Conservation (phyloP, 768 basidiomycete species). For the Trichaptum fuscoviolaceum region DNA sequence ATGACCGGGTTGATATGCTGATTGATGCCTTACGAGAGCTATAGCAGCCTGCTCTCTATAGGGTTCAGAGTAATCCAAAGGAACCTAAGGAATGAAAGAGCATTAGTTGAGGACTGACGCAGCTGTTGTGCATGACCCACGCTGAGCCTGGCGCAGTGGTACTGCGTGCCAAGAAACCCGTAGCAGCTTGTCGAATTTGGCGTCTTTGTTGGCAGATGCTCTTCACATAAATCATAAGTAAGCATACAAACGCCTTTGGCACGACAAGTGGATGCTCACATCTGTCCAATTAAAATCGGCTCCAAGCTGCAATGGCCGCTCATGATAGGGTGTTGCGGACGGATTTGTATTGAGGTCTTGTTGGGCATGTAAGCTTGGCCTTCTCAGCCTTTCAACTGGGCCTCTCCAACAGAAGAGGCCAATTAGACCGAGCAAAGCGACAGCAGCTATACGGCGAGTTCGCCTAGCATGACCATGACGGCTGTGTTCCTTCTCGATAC, state of each 20-base stretch:
- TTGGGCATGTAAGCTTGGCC: not conserved
- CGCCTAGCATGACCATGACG: not conserved
- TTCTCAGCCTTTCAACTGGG: not conserved
- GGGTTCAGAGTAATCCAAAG: slow-evolving; percentile 16
- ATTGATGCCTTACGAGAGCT: slow-evolving; percentile 15
- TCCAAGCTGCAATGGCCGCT: not conserved
- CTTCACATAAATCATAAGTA: not conserved
- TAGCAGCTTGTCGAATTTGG: not conserved
- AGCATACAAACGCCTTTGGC: too few species aligned
- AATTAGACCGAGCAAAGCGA: not conserved
- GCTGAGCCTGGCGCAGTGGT: not conserved
- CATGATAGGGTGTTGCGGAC: not conserved
- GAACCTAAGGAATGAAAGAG: slow-evolving; percentile 9
- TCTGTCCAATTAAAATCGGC: not conserved
- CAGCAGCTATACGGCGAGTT: not conserved
- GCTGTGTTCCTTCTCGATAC: too few species aligned
- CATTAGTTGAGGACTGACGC: not conserved
- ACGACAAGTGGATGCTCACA: not conserved
- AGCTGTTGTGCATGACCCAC: not conserved
- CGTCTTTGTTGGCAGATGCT: not conserved
- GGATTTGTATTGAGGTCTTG: not conserved
- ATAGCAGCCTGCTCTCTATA: slow-evolving; percentile 12
- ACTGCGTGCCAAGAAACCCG: not conserved
- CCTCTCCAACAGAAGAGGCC: not conserved
- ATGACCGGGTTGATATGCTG: slow-evolving; percentile 12